Evolutionary conservation across 208 protist genomes (phyloP).

Genomic region (Porcisia deanei): DNA sequence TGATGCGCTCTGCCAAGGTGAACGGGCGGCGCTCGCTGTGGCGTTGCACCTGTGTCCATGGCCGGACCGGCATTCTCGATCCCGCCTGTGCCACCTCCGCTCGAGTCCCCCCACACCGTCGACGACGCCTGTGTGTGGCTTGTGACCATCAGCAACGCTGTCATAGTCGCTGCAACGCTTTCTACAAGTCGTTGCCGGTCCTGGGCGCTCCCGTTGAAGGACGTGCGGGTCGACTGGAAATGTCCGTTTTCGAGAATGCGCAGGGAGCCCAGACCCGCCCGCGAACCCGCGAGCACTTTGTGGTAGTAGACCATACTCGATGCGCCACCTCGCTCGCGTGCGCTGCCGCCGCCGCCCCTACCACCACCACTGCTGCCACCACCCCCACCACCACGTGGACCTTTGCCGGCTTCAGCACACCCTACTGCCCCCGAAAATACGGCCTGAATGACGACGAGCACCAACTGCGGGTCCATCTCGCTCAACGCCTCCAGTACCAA

Average conservation of each 20-base stretch:
- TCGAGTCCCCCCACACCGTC: slow-evolving; percentile 14
- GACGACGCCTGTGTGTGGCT: slow-evolving; percentile 19
- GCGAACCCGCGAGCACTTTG: background rate
- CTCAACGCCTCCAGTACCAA: slow-evolving; percentile 11
- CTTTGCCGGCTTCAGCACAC: no score
- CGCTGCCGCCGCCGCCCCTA: background rate
- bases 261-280: background rate
- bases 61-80: background rate
- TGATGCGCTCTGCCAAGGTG: background rate
- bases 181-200: background rate
- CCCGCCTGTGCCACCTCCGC: background rate
- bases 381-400: background rate
- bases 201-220: background rate
- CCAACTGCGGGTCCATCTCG: slow-evolving; percentile 17
- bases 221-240: background rate
- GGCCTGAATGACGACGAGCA: slow-evolving; percentile 6
- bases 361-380: background rate
- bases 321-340: background rate
- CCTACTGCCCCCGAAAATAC: background rate
- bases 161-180: background rate
- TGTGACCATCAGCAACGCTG: slow-evolving; percentile 13
- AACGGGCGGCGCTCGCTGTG: background rate
- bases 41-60: background rate
- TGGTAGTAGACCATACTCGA: background rate
- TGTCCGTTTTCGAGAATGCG: background rate